Base-by-base conservation (phyloP, 805 yeast genomes). In the Metschnikowia proteae region DNA sequence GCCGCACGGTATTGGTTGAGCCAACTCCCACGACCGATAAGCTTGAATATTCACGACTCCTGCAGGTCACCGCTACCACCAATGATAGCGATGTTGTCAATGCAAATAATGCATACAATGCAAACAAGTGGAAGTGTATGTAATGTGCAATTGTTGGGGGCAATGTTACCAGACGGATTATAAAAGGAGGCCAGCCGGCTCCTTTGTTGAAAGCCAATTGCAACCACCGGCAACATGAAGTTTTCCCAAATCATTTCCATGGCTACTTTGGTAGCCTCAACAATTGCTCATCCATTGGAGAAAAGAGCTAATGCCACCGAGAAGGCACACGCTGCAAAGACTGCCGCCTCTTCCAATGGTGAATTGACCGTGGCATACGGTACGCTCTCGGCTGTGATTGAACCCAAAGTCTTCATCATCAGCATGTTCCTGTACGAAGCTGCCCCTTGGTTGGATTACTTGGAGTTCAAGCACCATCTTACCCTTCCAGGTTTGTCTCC, bases 401-500 rank as follows among this genome's bases (percentile, higher is more conserved):
- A 71, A 53, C 88, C 88, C 45, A 72, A 79, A 60, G 79, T 75
- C 5, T 66, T 83, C 56, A 62, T 82, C 52, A 67, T 82, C 51
- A 78, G 81, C 56, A 75, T 81, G 81, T 82, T 81, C 62, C 65
- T 60, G 49, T 67, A 64, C 25, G 88, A 82, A 60, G 65, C 73
- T 56, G 73, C 67, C 35, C 79, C 80, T 23, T 82, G 85, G 83
- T 64, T 76, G 50, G 63, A 70, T 47, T 67, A 71, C 13, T 63
- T 75, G 56, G 73, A 77, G 49, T 75, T 81, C 56, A 67, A 66
- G 22, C 66, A 79, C 63, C 81, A 81, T 64, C 70, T 82, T 56
- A 71, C 84, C 27, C 60, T 83, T 40, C 87, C 88, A n/a, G 87
- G 88, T 42, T 68, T 83, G 47, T 80, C 86, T 13, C 84, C 85